Evolutionary conservation across 2,329 filamentous ascomycete genomes (phyloP).

Genomic region (Colletotrichum cordylinicola): DNA sequence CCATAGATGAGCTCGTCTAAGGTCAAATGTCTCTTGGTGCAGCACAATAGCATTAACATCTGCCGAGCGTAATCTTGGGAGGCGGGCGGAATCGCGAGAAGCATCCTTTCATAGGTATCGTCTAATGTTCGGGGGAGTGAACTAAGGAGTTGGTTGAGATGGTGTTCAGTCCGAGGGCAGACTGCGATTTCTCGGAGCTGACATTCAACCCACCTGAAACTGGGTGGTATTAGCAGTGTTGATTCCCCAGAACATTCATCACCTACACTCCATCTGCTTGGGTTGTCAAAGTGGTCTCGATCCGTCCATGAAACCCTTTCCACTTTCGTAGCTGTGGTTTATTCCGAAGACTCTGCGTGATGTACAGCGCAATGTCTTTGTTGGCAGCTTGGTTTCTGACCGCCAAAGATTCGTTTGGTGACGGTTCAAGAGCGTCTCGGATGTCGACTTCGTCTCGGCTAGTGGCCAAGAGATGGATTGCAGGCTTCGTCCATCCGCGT

Average conservation of each 20-base stretch:
- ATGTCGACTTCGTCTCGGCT: slow-evolving; percentile 39
- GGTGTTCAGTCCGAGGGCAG: slow-evolving; percentile 14
- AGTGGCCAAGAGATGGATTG: slow-evolving; percentile 34
- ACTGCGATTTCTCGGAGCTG: slow-evolving; percentile 20
- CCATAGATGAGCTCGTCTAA: neutral
- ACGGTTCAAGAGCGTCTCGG: slow-evolving; percentile 19
- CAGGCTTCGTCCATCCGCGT: rapidly evolving
- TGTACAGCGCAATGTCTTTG: neutral
- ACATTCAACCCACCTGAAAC: slow-evolving; percentile 30
- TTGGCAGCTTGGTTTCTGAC: neutral
- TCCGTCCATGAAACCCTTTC: neutral
- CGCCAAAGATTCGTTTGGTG: neutral
- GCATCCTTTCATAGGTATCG: slow-evolving; percentile 29
- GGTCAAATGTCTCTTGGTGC: neutral
- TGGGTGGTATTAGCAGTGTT: neutral
- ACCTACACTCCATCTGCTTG: neutral
- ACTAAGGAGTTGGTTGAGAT: slow-evolving; percentile 26
- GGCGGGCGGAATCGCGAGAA: rapidly evolving
- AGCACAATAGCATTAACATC: neutral
- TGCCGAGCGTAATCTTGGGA: neutral
- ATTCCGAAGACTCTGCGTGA: neutral
- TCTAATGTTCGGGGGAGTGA: slow-evolving; percentile 28
- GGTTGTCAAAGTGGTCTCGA: neutral
- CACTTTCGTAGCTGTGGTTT: neutral
- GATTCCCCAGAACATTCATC: rapidly evolving